phyloP scores from a whole-genome alignment of 2,329 filamentous ascomycete genomes.

The Amphichorda felina region DNA sequence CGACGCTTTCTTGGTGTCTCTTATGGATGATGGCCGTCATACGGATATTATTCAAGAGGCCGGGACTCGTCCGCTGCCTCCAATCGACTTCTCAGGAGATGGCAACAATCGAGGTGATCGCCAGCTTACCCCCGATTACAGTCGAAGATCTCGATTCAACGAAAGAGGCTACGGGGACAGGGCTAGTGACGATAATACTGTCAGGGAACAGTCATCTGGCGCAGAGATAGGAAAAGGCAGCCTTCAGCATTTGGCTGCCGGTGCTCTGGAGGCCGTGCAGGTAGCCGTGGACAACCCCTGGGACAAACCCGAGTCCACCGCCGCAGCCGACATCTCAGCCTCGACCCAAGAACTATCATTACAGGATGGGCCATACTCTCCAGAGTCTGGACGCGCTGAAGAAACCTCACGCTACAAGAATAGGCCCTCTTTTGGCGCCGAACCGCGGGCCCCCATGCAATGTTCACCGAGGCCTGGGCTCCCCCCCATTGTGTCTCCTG shows the following conservation, averaged over 20 bases:
- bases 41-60: conserved; percentile 44
- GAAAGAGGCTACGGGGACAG: background rate
- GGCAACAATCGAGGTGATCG: conserved; percentile 20
- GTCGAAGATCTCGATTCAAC: too few relatives aligned
- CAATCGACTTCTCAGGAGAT: conserved; percentile 25
- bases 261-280: conserved; percentile 1
- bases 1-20: conserved; percentile 55
- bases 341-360: conserved; percentile 2
- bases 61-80: conserved; percentile 31
- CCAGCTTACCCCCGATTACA: background rate
- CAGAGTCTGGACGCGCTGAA: background rate
- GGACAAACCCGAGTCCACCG: background rate
- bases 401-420: background rate
- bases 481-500: conserved; percentile 18
- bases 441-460: conserved; percentile 3
- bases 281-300: background rate
- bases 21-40: conserved; percentile 50
- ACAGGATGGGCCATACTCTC: conserved; percentile 1
- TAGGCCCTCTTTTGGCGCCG: background rate
- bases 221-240: background rate
- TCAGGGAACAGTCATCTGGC: too few relatives aligned
- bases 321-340: conserved; percentile 2
- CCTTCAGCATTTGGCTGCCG: conserved; percentile 2
- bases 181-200: background rate
- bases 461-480: conserved; percentile 17